Conservation (phyloP, 2,329 filamentous ascomycete species). For the Neonectria coccinea region DNA sequence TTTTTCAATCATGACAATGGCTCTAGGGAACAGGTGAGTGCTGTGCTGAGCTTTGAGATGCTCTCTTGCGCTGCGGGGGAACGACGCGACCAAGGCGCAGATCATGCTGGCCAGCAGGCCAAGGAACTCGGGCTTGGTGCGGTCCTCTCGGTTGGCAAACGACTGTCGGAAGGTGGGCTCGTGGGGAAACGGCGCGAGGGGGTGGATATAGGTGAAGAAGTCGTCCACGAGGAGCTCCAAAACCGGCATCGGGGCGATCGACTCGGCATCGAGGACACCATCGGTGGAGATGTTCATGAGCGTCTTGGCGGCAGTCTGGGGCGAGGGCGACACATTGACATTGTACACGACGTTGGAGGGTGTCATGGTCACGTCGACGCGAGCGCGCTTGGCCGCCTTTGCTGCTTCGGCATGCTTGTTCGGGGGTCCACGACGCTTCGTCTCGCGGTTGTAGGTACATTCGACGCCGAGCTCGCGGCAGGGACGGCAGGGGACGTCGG, state of each 20-base stretch:
- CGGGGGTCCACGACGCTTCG: slow-evolving; percentile 69
- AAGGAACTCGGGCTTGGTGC: slow-evolving; percentile 74
- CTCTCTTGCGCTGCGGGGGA: slow-evolving; percentile 76
- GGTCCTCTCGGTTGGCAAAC: slow-evolving; percentile 75
- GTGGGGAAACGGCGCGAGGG: slow-evolving; percentile 81
- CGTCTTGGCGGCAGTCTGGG: slow-evolving; percentile 62
- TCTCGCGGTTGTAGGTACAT: slow-evolving; percentile 68
- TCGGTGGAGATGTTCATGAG: slow-evolving; percentile 59
- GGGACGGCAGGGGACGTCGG: slow-evolving; percentile 66
- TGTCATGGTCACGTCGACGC: slow-evolving; percentile 49
- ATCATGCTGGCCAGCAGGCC: slow-evolving; percentile 81
- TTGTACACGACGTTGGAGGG: slow-evolving; percentile 35
- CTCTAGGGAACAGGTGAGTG: slow-evolving; percentile 74
- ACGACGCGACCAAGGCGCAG: slow-evolving; percentile 78
- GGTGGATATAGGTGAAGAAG: slow-evolving; percentile 86
- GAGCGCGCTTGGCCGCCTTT: slow-evolving; percentile 63
- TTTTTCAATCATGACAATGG: slow-evolving; percentile 76
- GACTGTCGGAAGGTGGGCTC: slow-evolving; percentile 80
- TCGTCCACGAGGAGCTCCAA: slow-evolving; percentile 80
- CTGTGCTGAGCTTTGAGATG: slow-evolving; percentile 75
- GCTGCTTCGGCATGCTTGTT: slow-evolving; percentile 70
- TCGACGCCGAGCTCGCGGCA: slow-evolving; percentile 68
- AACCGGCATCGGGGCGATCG: slow-evolving; percentile 76
- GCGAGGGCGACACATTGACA: slow-evolving; percentile 53
- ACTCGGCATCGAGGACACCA: slow-evolving; percentile 70